Evolutionary conservation across 208 protist species (phyloP).

Genomic region (Leishmania arabica): DNA sequence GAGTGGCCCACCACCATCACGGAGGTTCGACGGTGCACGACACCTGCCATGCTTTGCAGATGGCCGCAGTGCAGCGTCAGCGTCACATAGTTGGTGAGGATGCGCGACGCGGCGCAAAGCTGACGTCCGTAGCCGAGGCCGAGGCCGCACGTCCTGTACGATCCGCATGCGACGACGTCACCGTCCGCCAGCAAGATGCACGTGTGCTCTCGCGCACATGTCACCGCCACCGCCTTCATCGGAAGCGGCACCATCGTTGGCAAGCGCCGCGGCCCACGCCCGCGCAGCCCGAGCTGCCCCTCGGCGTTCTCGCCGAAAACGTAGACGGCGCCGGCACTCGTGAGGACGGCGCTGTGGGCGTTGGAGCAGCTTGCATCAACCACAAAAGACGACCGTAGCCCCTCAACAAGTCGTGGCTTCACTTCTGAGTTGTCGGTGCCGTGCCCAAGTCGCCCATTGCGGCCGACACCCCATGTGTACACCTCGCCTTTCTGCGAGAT

Average conservation of each 20-base stretch:
- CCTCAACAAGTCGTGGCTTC: constrained; percentile 53
- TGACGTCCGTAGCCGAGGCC: constrained; percentile 48
- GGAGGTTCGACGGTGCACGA: constrained; percentile 42
- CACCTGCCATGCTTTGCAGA: constrained; percentile 43
- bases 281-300: constrained; percentile 63
- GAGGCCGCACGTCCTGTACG: constrained; percentile 40
- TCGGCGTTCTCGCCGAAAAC: constrained; percentile 71
- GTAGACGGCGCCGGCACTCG: constrained; percentile 59
- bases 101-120: constrained; percentile 36
- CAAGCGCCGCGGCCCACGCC: constrained; percentile 18
- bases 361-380: constrained; percentile 65
- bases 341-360: constrained; percentile 65
- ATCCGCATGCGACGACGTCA: constrained; percentile 76
- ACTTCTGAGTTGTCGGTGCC: constrained; percentile 39
- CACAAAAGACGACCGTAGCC: constrained; percentile 36
- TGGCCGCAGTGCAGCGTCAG: constrained; percentile 43
- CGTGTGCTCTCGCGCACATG: constrained; percentile 61
- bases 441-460: constrained; percentile 68
- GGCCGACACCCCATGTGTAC: constrained; percentile 74
- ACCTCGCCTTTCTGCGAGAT: constrained; percentile 56
- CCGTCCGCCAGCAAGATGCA: constrained; percentile 67
- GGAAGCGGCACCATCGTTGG: constrained; percentile 48
- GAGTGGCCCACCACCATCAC: constrained; percentile 41
- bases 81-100: constrained; percentile 62
- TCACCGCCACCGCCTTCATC: constrained; percentile 50